Evolutionary conservation across 768 basidiomycete genomes (phyloP).

Genomic region (Termitomyces sp.): DNA sequence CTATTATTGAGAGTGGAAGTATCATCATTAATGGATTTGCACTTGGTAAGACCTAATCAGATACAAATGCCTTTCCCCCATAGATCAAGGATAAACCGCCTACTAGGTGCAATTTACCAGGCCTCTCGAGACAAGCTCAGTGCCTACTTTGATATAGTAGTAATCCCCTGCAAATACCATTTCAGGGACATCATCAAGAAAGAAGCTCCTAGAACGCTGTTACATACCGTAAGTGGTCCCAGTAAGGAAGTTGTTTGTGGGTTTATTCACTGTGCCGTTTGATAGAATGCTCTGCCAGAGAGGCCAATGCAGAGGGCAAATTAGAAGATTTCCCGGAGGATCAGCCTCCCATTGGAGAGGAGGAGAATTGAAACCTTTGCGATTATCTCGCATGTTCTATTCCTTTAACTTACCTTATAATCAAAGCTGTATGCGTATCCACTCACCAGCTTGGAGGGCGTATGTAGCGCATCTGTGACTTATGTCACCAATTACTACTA

Average conservation of each 20-base stretch:
- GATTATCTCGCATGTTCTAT: too few species aligned
- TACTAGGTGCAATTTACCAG: background rate
- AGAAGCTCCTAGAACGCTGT: background rate
- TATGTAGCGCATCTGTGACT: too few species aligned
- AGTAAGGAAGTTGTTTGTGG: conserved; percentile 14
- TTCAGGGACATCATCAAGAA: background rate
- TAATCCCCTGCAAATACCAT: conserved; percentile 1
- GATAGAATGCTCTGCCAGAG: conserved; percentile 18
- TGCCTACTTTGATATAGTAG: conserved; percentile 7
- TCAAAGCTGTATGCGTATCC: too few species aligned
- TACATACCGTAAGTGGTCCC: conserved; percentile 29
- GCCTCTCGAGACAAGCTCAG: conserved; percentile 2
- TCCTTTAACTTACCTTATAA: too few species aligned
- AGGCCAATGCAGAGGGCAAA: too few species aligned
- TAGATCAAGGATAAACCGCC: background rate
- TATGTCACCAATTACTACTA: too few species aligned
- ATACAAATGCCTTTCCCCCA: background rate
- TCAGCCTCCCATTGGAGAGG: too few species aligned
- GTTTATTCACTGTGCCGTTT: conserved; percentile 18
- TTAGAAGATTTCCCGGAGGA: too few species aligned
- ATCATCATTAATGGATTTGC: background rate
- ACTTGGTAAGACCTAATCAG: too few species aligned
- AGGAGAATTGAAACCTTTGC: too few species aligned
- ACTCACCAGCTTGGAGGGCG: too few species aligned
- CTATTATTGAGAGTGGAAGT: background rate